These are phyloP conservation scores for Alnus rubra DNA, from an alignment of 306 rosid genomes.

Conservation along the genomic window DNA sequence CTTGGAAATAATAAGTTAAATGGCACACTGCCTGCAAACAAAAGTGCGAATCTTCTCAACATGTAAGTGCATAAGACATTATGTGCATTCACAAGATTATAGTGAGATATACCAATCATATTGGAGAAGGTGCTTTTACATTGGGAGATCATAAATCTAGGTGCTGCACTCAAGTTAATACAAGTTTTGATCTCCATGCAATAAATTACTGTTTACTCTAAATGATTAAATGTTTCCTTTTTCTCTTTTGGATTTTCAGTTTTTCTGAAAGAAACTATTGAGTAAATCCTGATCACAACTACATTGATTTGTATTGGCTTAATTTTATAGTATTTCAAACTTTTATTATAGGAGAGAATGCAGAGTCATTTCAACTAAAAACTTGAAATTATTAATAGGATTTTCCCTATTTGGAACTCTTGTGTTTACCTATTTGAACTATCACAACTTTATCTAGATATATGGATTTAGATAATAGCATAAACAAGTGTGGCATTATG, in stretches of 20 bases:
- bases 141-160: not conserved
- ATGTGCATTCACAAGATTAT: not conserved
- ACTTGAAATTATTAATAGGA: not conserved
- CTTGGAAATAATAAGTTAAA: slow-evolving; percentile 73
- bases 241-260: not conserved
- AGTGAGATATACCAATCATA: not conserved
- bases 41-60: slow-evolving; percentile 41
- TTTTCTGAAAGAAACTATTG: not conserved
- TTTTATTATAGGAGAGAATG: not conserved
- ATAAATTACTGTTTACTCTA: not conserved
- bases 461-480: not conserved
- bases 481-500: not conserved
- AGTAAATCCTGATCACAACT: not conserved
- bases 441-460: not conserved
- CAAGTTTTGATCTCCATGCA: not conserved
- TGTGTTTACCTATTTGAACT: not conserved
- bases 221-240: not conserved
- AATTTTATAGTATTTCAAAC: not conserved
- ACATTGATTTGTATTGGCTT: not conserved
- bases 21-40: slow-evolving; percentile 57
- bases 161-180: not conserved
- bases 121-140: not conserved
- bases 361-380: not conserved
- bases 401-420: not conserved
- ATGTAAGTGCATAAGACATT: slow-evolving; percentile 48